These are phyloP conservation scores for Tetrastigma voinierianum DNA, from an alignment of 164 flowering plant species.

Conservation along the genomic window DNA sequence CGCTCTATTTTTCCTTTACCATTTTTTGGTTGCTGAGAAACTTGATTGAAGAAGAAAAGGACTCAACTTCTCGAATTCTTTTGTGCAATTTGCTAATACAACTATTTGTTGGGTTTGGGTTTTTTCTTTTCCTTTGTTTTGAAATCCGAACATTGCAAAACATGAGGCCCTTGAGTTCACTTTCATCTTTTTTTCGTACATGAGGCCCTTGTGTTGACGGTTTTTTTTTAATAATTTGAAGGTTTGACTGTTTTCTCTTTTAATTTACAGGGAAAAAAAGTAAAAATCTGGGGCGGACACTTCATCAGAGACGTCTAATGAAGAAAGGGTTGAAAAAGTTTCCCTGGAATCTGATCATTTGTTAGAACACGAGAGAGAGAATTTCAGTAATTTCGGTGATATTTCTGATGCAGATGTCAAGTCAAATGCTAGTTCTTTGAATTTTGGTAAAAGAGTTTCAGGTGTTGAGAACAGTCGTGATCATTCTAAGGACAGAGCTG, in stretches of 20 bases:
- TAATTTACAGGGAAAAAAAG: slow-evolving; percentile 3
- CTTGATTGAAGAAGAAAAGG: no score
- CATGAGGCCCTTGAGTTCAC: no score
- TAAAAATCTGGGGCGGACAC: slow-evolving; percentile 13
- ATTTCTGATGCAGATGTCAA: slow-evolving; percentile 26
- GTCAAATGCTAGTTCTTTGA: slow-evolving; percentile 20
- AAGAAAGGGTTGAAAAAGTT: slow-evolving; percentile 18
- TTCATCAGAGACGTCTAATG: slow-evolving; percentile 27
- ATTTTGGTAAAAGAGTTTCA: slow-evolving; percentile 14
- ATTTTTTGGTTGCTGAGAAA: no score
- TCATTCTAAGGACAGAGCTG: slow-evolving; percentile 9
- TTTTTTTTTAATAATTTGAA: no score
- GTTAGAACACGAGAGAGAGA: slow-evolving; percentile 12
- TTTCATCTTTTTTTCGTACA: no score
- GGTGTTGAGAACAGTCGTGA: slow-evolving; percentile 4
- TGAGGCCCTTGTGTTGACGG: no score
- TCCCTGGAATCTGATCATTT: slow-evolving; percentile 11
- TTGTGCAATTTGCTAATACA: no score
- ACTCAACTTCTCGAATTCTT: no score
- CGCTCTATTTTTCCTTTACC: no score
- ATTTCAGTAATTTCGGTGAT: slow-evolving; percentile 18
- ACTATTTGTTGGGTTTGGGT: no score
- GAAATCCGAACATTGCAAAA: no score
- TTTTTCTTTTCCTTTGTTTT: no score
- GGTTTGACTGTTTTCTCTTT: neutral